Conservation (phyloP, 2,329 filamentous ascomycete genomes). For the Hirsutella thompsonii region DNA sequence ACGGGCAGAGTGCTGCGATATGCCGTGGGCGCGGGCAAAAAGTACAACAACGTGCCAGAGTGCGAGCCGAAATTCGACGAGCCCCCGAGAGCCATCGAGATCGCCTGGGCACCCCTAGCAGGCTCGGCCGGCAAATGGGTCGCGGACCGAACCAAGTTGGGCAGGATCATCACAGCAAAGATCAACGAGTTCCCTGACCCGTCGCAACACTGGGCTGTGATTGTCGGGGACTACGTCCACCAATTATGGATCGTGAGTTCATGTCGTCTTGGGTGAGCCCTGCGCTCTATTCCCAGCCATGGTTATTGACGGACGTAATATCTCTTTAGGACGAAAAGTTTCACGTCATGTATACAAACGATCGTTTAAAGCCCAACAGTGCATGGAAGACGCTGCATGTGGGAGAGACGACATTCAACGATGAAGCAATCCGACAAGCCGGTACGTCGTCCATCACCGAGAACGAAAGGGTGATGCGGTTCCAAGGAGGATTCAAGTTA, state of each 20-base stretch:
- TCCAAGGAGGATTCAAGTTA: too few species aligned
- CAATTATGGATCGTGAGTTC: conserved; percentile 44
- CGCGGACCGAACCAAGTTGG: conserved; percentile 40
- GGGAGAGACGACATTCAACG: conserved; percentile 39
- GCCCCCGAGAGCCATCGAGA: conserved; percentile 26
- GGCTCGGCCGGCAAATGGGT: conserved; percentile 45
- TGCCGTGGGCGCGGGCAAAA: too few species aligned
- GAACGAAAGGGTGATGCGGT: too few species aligned
- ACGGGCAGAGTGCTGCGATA: too few species aligned
- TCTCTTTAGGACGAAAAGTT: conserved; percentile 34
- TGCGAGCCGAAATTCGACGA: conserved; percentile 9
- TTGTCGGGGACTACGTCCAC: conserved; percentile 42
- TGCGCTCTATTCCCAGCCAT: too few species aligned
- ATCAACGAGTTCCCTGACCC: conserved; percentile 43
- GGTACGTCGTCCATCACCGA: conserved; percentile 18
- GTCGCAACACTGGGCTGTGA: conserved; percentile 46
- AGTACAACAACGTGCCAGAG: too few species aligned
- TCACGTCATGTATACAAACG: conserved; percentile 44
- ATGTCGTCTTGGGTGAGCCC: too few species aligned
- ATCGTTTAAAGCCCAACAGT: conserved; percentile 25
- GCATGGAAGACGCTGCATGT: conserved; percentile 39
- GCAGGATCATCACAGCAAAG: conserved; percentile 41
- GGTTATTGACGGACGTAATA: too few species aligned
- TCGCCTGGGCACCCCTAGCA: conserved; percentile 47
- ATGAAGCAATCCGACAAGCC: conserved; percentile 35